Evolutionary conservation across 1,284 basidiomycete genomes (phyloP).

Genomic region (Rhodotorula sp.): DNA sequence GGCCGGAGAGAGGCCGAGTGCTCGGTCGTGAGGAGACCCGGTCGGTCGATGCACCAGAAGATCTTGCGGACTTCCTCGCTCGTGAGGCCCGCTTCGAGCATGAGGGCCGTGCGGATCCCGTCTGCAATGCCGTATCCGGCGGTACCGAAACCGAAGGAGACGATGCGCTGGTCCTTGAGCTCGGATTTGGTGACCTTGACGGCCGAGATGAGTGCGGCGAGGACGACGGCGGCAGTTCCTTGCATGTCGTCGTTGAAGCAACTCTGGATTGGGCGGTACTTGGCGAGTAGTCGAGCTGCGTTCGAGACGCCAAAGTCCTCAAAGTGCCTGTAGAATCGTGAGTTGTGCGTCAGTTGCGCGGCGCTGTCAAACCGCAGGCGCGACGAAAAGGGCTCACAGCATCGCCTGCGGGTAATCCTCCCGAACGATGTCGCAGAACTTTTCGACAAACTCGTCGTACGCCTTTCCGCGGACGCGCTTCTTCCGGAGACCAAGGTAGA

Average conservation of each 20-base stretch:
- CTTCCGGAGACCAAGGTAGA: conserved; percentile 70
- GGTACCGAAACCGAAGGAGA: conserved; percentile 25
- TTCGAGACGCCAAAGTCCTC: conserved; percentile 65
- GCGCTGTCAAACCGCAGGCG: no score
- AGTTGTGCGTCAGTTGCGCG: not conserved
- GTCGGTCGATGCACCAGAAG: conserved; percentile 63
- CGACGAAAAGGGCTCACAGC: not conserved
- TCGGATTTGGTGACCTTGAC: conserved; percentile 63
- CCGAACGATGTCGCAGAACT: conserved; percentile 58
- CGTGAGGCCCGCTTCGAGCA: conserved; percentile 52
- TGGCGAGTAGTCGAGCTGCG: conserved; percentile 67
- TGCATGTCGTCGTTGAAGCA: conserved; percentile 62
- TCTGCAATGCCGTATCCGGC: conserved; percentile 75
- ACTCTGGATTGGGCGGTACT: conserved; percentile 65
- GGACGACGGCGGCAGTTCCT: conserved; percentile 79
- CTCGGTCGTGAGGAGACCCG: conserved; percentile 52
- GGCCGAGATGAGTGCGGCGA: conserved; percentile 73
- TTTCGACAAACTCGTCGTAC: conserved; percentile 68
- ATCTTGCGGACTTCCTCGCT: conserved; percentile 61
- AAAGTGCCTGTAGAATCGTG: conserved; percentile 59
- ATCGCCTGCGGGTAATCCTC: conserved; percentile 57
- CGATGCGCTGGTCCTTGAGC: conserved; percentile 62
- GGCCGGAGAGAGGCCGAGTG: conserved; percentile 57
- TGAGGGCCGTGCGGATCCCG: conserved; percentile 73
- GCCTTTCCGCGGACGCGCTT: conserved; percentile 63